phyloP scores from a whole-genome alignment of 2,329 filamentous ascomycete genomes.

The Trichoderma koningii region DNA sequence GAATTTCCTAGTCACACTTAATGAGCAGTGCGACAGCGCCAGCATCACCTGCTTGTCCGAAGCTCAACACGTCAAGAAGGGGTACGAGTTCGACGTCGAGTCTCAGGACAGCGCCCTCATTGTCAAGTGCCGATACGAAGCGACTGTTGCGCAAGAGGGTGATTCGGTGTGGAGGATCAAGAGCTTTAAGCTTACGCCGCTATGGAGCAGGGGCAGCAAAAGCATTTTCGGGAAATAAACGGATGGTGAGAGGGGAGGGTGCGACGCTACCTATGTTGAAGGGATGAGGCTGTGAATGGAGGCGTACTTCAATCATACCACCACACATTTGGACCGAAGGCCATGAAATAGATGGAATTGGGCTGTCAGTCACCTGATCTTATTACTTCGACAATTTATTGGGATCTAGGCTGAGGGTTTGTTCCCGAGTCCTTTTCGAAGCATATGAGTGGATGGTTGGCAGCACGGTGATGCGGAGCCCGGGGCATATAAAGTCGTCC shows the following conservation, averaged over 20 bases:
- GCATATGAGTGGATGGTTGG: background rate
- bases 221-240: background rate
- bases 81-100: background rate
- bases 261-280: too few relatives aligned
- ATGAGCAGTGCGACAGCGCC: background rate
- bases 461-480: background rate
- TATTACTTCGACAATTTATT: too few relatives aligned
- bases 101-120: background rate
- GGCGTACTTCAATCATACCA: too few relatives aligned
- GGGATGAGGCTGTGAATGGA: too few relatives aligned
- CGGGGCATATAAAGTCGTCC: background rate
- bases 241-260: too few relatives aligned
- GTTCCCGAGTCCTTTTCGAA: background rate
- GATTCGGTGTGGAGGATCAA: background rate
- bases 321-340: too few relatives aligned
- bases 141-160: background rate
- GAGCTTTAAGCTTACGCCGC: background rate
- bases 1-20: conserved; percentile 2
- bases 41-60: background rate
- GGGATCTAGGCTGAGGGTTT: too few relatives aligned
- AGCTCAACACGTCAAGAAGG: conserved; percentile 11
- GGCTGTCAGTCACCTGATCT: too few relatives aligned
- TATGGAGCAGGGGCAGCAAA: conserved; percentile 9
- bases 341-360: too few relatives aligned
- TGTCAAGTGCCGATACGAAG: background rate